Conservation (phyloP, 1,284 basidiomycete genomes). For the Megacollybia platyphylla region DNA sequence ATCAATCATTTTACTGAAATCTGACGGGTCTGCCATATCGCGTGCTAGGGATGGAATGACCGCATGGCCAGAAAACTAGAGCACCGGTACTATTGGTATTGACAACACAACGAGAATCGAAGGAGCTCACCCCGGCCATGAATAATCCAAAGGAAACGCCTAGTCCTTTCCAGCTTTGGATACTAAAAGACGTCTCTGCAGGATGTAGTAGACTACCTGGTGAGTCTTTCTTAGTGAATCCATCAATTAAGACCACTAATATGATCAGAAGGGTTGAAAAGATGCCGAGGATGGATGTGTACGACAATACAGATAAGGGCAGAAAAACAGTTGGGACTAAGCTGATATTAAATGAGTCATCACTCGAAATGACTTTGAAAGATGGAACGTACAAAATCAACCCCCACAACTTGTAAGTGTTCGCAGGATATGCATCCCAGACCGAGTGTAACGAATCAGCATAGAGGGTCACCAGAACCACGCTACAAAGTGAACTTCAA, state of each 20-base stretch:
- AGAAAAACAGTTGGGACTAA: constrained; percentile 77
- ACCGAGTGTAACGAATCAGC: constrained; percentile 76
- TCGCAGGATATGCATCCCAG: constrained; percentile 51
- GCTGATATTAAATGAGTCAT: constrained; percentile 18
- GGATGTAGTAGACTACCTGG: constrained; percentile 80
- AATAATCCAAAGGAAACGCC: constrained; percentile 79
- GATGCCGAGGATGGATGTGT: constrained; percentile 78
- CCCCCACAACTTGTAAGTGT: constrained; percentile 68
- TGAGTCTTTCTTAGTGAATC: constrained; percentile 62
- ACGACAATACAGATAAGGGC: constrained; percentile 74
- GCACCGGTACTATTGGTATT: neutral
- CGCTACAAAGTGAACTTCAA: constrained; percentile 27
- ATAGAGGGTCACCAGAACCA: constrained; percentile 76
- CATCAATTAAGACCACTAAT: constrained; percentile 75
- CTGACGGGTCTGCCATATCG: constrained; percentile 80
- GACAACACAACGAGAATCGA: neutral
- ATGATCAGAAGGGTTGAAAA: constrained; percentile 71
- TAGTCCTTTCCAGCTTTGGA: constrained; percentile 47
- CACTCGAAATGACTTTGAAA: neutral
- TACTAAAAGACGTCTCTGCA: constrained; percentile 53
- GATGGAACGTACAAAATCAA: constrained; percentile 47
- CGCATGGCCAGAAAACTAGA: constrained; percentile 82
- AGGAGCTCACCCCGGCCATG: constrained; percentile 75
- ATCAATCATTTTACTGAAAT: constrained; percentile 78
- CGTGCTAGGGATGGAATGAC: constrained; percentile 83